Base-by-base conservation (phyloP, 1,284 basidiomycete genomes). In the Cryptococcus deneoformans region DNA sequence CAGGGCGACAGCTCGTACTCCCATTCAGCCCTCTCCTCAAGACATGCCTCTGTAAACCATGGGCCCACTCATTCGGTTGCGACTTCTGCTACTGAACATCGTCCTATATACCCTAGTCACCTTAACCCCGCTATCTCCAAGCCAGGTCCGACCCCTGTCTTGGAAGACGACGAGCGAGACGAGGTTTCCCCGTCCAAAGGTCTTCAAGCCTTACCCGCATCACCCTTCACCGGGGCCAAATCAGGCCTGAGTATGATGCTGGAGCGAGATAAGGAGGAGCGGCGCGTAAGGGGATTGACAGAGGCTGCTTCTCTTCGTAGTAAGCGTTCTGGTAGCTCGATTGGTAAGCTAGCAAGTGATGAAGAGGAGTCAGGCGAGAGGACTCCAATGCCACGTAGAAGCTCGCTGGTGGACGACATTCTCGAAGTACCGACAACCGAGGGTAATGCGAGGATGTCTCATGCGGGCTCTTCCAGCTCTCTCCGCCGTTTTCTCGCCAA, bases 221-320 rank as follows among this genome's bases (percentile, higher is more conserved):
- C 68, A 5, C 59, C 65, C 11, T 60, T 64, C 34, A 53, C 64
- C 0, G 70, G 69, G 0, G 63, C 67, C 10, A 46, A 48, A 7
- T 73, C 70, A 1, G 75, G 65, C 2, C 59, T 77, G 44, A 73
- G 68, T 48, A 54, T 71, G 48, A 67, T 77, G 61, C 61, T 77
- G 50, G 72, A 75, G 46, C 58, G 66, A 42, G 65, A 68, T 16
- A 61, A 68, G 51, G 69, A 60, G 54, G 52, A 56, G 39, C 40
- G 44, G 37, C 44, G 35, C 11, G 37, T 44, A 9, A 52, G 24
- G 20, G 50, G 14, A 14, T 20, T 44, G 7, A 20, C n/a, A 10
- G 43, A 44, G 43, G n/a, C 43, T 5, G 43, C 24, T 7, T 44
- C 43, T 44, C 43, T 20, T 7, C n/a, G 24, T 14, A 16, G 24